Evolutionary conservation across 106 monocot species (phyloP), one percentile per base, ranked within the genome.

Genomic region (Amphibolis antarctica): DNA sequence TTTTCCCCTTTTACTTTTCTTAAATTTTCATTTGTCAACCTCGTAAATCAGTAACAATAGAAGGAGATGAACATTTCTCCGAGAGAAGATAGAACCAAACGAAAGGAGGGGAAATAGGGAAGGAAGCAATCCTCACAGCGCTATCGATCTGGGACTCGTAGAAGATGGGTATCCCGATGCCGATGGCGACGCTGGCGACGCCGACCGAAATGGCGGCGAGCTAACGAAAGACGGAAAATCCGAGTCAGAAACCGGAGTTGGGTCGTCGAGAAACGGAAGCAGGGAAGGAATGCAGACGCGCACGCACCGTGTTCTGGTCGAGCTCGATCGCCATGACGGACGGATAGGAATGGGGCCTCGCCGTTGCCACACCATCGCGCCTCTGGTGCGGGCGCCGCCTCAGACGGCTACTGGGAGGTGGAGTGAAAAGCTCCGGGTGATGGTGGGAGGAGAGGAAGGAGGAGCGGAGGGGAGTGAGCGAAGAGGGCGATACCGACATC

Each of bases 71-170:
- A 7, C 7, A 36, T n/a, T 36, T 36, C 36, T 36, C 36, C 2
- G 36, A 36, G 7, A 36, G 7, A 36, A 36, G 36, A 36, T 4
- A 36, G 7, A 36, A 2, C 36, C 36, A 36, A 7, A 36, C 7
- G 36, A 36, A 36, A 36, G 7, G 36, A 36, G 15, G 24, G 19
- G 36, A 36, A 36, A 36, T 4, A 7, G 7, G 15, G 24, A 27
- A 55, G 5, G 14, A 12, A 1, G 29, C 20, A 46, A 18, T 62
- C 71, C 76, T 89, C n/a, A 94, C 93, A 46, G 89, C 76, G 69
- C 64, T 89, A 44, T 89, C 81, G 25, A 89, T 94, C 67, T 94
- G 86, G 4, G 74, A 65, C 77, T 94, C 93, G 45, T 89, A 94
- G 71, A 94, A 94, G 46, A 86, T 50, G 0, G 93, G 89, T 48